Evolutionary conservation across 345 rosid species (phyloP), one percentile per base, ranked within the genome.

Genomic region (Aethionema arabicum): DNA sequence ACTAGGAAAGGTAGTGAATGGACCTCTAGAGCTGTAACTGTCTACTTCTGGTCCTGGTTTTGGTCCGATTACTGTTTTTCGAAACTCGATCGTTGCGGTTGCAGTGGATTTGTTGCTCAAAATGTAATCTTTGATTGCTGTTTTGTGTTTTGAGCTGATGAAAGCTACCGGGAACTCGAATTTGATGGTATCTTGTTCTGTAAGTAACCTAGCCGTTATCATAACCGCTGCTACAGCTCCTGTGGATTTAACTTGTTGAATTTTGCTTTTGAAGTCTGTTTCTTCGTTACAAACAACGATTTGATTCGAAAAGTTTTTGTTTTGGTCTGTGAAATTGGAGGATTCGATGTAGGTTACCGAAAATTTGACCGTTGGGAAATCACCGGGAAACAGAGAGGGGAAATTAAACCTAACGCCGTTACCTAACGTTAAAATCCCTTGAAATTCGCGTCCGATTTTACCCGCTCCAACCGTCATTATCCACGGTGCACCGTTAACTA

Each of bases 401-500:
- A 53, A 55, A 29, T 40, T 11, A 42, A 66, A 69, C 51, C 68
- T 57, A 57, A 57, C 66, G 39, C 82, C 70, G 30, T 70, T 77
- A 27, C 84, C 80, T 31, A 77, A 59, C 41, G 72, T 75, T 27
- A 75, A 7, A 8, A 32, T 61, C 44, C 82, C 78, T 12, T 59
- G 54, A 59, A 72, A 77, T 37, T 55, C 8, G 4, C 82, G 68
- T 32, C 77, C 73, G 11, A 73, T 41, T 15, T 66, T 66, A 5
- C 78, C 80, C 0, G 80, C 82, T 41, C 63, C 82, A 38, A 80
- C 78, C 8, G 82, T 78, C 55, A 67, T 56, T 7, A 64, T 30
- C 85, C 85, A 80, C 4, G 85, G 82, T 0, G 75, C 73, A 41
- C 78, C 85, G 58, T 80, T 80, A 62, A 69, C 67, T 64, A 75